Evolutionary conservation across 2,329 filamentous ascomycete genomes (phyloP).

Genomic region (Myriosclerotinia duriaeana): DNA sequence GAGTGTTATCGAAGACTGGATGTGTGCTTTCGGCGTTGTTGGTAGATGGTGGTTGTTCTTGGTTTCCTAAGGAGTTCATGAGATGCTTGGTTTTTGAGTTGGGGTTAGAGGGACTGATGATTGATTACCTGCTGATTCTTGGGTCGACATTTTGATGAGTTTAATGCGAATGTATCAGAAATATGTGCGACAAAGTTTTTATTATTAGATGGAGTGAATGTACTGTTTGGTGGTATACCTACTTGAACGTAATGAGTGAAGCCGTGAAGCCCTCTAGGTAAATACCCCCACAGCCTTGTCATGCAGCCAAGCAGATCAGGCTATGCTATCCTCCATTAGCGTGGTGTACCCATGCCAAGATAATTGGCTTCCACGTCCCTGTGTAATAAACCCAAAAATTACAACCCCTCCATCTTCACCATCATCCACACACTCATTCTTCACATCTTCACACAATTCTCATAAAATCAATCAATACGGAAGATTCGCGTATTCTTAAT

Average conservation of each 20-base stretch:
- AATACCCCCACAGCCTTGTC: conserved; percentile 12
- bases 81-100: conserved; percentile 12
- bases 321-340: neutral
- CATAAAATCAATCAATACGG: neutral
- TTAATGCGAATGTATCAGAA: too few species aligned
- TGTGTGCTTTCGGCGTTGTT: neutral
- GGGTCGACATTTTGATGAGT: conserved; percentile 12
- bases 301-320: neutral
- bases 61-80: neutral
- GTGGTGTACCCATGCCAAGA: neutral
- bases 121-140: conserved; percentile 18
- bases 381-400: conserved; percentile 16
- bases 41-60: neutral
- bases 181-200: neutral
- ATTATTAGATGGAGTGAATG: neutral
- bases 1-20: conserved; percentile 8
- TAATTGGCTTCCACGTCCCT: neutral
- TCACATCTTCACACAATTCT: conserved; percentile 7
- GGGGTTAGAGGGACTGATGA: neutral
- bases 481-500: neutral
- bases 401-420: conserved; percentile 11
- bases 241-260: neutral
- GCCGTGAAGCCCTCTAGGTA: too few species aligned
- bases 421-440: neutral
- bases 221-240: neutral